phyloP scores from a whole-genome alignment of 495 filamentous ascomycete genomes.

The Alectoria sarmentosa region DNA sequence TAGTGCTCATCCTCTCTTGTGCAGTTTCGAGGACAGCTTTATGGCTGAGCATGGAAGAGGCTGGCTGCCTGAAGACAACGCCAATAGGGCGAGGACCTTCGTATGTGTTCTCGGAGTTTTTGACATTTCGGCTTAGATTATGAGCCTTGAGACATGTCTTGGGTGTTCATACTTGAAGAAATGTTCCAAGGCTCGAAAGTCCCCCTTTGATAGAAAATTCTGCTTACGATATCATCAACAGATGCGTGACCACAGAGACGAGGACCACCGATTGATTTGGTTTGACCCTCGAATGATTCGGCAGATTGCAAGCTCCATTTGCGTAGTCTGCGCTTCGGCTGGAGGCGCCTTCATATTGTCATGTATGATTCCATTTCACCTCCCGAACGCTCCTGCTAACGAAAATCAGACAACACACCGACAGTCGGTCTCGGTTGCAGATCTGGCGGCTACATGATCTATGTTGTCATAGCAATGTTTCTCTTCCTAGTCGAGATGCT shows the following conservation, averaged over 20 bases:
- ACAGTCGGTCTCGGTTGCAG: conserved; percentile 39
- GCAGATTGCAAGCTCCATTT: conserved; percentile 32
- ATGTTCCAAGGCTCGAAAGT: too few species aligned
- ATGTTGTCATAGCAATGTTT: conserved; percentile 26
- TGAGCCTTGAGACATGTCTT: too few species aligned
- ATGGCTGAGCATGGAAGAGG: conserved; percentile 31
- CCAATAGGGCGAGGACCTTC: conserved; percentile 23
- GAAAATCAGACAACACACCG: conserved; percentile 14
- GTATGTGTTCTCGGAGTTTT: conserved; percentile 29
- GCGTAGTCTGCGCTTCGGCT: conserved; percentile 10
- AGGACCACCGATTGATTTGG: conserved; percentile 27
- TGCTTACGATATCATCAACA: too few species aligned
- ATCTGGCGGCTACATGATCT: conserved; percentile 41
- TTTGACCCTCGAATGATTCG: conserved; percentile 38
- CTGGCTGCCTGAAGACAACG: conserved; percentile 30
- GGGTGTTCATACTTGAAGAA: too few species aligned
- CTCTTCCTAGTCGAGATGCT: conserved; percentile 33
- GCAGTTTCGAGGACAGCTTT: conserved; percentile 29
- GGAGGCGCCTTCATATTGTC: not conserved
- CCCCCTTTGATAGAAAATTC: too few species aligned
- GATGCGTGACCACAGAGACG: conserved; percentile 25
- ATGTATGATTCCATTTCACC: not conserved
- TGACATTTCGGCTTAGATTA: too few species aligned
- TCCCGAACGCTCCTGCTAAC: not conserved
- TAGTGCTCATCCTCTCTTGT: conserved; percentile 40